Evolutionary conservation across 1,284 basidiomycete species (phyloP).

Genomic region (Cryptococcus depauperatus): DNA sequence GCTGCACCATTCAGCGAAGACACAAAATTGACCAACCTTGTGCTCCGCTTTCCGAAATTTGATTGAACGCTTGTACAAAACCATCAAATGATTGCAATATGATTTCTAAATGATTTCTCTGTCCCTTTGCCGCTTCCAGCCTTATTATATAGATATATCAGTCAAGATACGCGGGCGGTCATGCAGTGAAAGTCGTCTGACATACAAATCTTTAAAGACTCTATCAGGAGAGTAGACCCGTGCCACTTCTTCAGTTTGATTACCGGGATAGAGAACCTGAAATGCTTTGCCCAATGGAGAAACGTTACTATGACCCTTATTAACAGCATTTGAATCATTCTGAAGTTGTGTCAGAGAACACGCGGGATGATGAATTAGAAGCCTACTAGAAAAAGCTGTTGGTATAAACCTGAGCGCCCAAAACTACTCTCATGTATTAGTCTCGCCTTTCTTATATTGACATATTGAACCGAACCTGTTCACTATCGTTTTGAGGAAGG

Average conservation of each 20-base stretch:
- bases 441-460: too few relatives aligned
- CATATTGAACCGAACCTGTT: too few relatives aligned
- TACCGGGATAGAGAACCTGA: constrained; percentile 11
- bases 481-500: constrained; percentile 14
- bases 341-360: background rate
- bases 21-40: constrained; percentile 24
- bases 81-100: constrained; percentile 21
- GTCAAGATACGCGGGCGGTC: too few relatives aligned
- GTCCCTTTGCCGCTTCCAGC: constrained; percentile 24
- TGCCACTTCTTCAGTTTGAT: constrained; percentile 1
- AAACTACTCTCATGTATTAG: too few relatives aligned
- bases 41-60: constrained; percentile 19
- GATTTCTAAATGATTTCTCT: constrained; percentile 16
- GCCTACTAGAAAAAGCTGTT: constrained; percentile 27
- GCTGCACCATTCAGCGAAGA: too few relatives aligned
- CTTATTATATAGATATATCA: constrained; percentile 13
- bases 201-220: constrained; percentile 17
- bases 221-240: constrained; percentile 14
- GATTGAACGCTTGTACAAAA: constrained; percentile 12
- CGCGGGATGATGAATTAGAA: too few relatives aligned
- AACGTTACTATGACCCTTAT: too few relatives aligned
- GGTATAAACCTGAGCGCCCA: constrained; percentile 27
- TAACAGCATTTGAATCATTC: too few relatives aligned
- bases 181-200: too few relatives aligned
- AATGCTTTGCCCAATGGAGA: constrained; percentile 14